Conservation (phyloP, 2,329 filamentous ascomycete species). For the Penicillium sp. region DNA sequence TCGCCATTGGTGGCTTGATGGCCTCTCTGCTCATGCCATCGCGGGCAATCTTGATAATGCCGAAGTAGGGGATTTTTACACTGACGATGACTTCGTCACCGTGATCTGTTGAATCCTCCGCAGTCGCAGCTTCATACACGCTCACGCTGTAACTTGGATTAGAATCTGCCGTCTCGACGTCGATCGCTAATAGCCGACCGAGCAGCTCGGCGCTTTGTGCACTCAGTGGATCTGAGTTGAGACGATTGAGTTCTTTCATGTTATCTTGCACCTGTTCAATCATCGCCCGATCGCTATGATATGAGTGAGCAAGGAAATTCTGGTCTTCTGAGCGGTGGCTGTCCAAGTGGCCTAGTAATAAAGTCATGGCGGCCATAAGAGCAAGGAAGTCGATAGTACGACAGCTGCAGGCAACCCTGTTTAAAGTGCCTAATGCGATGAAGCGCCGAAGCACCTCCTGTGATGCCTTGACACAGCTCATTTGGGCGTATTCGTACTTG, state of each 20-base stretch:
- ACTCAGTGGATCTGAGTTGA: background rate
- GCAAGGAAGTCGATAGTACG: slow-evolving; percentile 4
- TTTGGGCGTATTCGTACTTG: slow-evolving; percentile 5
- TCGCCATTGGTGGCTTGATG: too few species aligned
- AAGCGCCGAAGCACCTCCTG: slow-evolving; percentile 6
- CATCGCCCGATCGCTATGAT: background rate
- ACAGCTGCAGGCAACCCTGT: background rate
- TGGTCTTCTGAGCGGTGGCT: background rate
- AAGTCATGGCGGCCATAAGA: slow-evolving; percentile 4
- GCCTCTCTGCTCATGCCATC: too few species aligned
- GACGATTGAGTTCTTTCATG: background rate
- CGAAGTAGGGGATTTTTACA: slow-evolving; percentile 6
- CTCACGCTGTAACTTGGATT: too few species aligned
- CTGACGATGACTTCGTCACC: background rate
- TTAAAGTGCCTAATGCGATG: background rate
- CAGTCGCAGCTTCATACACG: too few species aligned
- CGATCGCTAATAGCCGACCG: background rate
- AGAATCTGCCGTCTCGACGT: background rate
- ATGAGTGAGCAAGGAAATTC: background rate
- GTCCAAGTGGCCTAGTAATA: slow-evolving; percentile 1
- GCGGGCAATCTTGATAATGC: background rate
- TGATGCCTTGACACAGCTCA: background rate
- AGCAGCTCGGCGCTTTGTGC: too few species aligned
- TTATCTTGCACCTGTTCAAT: background rate
- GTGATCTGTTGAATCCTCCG: too few species aligned